phyloP scores from a whole-genome alignment of 2,329 filamentous ascomycete species.

The Penicillium sp. region DNA sequence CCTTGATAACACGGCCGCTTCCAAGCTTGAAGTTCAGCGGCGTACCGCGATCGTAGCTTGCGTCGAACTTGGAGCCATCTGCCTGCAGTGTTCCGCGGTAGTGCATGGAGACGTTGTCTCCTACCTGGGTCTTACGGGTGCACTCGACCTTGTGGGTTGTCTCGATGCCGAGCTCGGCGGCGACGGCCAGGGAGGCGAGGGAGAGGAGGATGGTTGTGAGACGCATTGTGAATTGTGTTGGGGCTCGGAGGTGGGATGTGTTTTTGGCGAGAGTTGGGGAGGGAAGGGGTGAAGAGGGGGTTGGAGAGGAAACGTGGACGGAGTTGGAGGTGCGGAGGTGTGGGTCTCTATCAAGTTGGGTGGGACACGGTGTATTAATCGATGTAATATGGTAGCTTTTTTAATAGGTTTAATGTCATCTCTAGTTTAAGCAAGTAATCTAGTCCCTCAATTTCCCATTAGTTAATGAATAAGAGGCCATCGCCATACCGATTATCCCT shows the following conservation, averaged over 20 bases:
- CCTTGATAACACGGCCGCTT: constrained; percentile 80
- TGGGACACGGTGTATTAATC: not conserved
- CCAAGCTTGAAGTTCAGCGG: constrained; percentile 82
- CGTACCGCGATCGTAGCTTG: constrained; percentile 71
- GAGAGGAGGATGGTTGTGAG: constrained; percentile 41
- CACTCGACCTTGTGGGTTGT: constrained; percentile 73
- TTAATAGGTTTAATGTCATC: too few species aligned
- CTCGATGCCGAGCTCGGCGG: constrained; percentile 67
- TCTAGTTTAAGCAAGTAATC: too few species aligned
- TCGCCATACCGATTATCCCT: not conserved
- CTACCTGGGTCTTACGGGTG: constrained; percentile 71
- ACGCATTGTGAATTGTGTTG: constrained; percentile 41
- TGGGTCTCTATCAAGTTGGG: constrained; percentile 1
- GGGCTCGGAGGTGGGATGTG: not conserved
- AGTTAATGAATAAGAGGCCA: not conserved
- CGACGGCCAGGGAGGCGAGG: constrained; percentile 52
- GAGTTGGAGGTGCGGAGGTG: constrained; percentile 7
- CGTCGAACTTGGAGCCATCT: constrained; percentile 79
- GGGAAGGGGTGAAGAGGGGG: constrained; percentile 1
- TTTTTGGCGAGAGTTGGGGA: not conserved
- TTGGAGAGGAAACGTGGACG: constrained; percentile 7
- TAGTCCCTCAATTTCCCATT: not conserved
- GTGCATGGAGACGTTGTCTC: constrained; percentile 82
- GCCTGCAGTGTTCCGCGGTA: constrained; percentile 78
- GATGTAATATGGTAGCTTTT: not conserved